Base-by-base conservation (phyloP, 768 basidiomycete genomes). In the Rubroboletus satanas region DNA sequence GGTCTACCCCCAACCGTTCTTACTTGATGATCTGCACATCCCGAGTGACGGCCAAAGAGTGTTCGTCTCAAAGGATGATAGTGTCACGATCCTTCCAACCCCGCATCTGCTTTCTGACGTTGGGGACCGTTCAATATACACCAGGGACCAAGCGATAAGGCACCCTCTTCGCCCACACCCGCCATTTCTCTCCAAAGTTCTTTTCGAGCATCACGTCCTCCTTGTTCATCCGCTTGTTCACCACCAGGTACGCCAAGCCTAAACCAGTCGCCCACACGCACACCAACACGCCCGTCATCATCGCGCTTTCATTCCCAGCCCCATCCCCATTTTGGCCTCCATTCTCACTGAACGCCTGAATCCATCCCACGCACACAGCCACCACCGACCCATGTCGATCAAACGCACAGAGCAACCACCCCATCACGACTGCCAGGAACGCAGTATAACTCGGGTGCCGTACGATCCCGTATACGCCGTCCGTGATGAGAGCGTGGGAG, bases 391-490 rank as follows among this genome's bases (percentile, higher is more conserved):
- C 45, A 4, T 23, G 23, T 5, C 17, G 49, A 26, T 58, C 59
- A 9, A 60, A 31, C 23, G 49, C 15, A 23, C 51, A 60, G 6
- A 61, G 11, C 2, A 51, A 1, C 33, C 38, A 32, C 1, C 66
- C 66, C 0, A 51, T 0, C 11, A 17, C 17, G 12, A 58, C 10
- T 18, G 2, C 10, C 2, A 46, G 0, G 0, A 3, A 3, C 3
- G 47, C 69, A 2, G 59, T 61, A 48, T 73, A 71, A 17, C 62
- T 63, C 3, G 71, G 71, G 52, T 73, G 67, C 8, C 70, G 64
- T 7, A 73, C 62, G 48, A 64, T 15, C 18, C 57, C 10, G 51
- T 73, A 73, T 17, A 53, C 57, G 1, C 67, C 69, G 0, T 45
- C 10, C 10, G 65, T 71, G 29, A 73, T 52, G 50, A 73, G 64